Base-by-base conservation (phyloP, 768 basidiomycete species). In the Baorangia bicolor region DNA sequence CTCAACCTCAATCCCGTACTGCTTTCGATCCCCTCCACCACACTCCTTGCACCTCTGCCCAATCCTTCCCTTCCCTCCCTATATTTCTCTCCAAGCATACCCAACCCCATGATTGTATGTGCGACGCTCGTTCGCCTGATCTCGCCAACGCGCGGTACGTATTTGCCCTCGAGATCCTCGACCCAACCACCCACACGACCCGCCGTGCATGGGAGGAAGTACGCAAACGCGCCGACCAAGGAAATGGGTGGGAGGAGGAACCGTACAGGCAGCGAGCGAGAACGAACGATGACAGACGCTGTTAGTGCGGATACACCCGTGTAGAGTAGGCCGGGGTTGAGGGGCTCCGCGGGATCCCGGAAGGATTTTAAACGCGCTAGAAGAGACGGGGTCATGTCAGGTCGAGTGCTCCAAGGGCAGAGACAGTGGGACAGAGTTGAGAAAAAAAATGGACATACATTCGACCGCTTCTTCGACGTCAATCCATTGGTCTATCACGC, bases 281-380 rank as follows among this genome's bases (percentile, higher is more conserved):
- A 89, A 40, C 94, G 87, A 0, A 90, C 84, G 53, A 98, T 63
- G 63, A 98, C 87, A 53, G 94, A 94, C 2, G 90, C 92, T 4
- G 90, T 88, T 45, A 98, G 84, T 14, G 92, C 85, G 3, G 92
- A 86, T 46, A 98, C 81, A 46, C 93, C 92, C 43, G 92, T 88
- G 76, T 96, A 98, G 51, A 98, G 85, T 5, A 89, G 65, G n/a
- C 90, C 92, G 1, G 95, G 95, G 11, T 87, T 93, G 28, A 97
- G 82, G 1, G 86, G 77, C 73, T 98, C 96, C 50, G 88, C 78
- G 0, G 86, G 81, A 0, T 92, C 86, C 14, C 93, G 74, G 62
- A 98, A 82, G 7, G 87, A 82, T 70, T 94, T 94, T 31, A 98
- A 76, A 59, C 92, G 86, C 56, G 78, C 94, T 96, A 68, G 21